phyloP scores from a whole-genome alignment of 352 stramenopile genomes.

The Globisporangium cederbergense region DNA sequence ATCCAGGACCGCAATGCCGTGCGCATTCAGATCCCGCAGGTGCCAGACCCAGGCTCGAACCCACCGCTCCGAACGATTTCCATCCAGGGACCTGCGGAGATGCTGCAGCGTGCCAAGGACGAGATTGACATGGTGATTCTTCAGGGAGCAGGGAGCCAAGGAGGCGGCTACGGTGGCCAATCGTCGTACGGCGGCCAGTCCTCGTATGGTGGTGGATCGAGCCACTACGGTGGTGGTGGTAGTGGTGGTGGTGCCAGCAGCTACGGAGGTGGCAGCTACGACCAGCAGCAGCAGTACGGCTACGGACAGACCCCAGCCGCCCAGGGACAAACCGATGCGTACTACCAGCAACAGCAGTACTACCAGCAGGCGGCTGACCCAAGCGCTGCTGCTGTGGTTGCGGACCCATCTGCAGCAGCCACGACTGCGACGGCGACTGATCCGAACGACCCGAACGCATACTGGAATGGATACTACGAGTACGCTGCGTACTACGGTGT shows the following conservation, averaged over 20 bases:
- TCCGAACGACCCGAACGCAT: conserved; percentile 85
- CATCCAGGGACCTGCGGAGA: conserved; percentile 64
- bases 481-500: conserved; percentile 88
- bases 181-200: conserved; percentile 19
- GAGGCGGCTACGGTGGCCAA: conserved; percentile 24
- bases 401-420: conserved; percentile 13
- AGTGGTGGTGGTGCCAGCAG: conserved; percentile 14
- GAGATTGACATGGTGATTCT: conserved; percentile 81
- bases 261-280: conserved; percentile 33
- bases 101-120: conserved; percentile 62
- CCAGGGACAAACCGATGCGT: conserved; percentile 52
- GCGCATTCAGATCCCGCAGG: conserved; percentile 88
- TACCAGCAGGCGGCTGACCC: conserved; percentile 37
- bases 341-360: conserved; percentile 83
- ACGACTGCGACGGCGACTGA: conserved; percentile 40
- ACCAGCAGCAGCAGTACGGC: conserved; percentile 43
- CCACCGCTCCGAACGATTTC: conserved; percentile 85
- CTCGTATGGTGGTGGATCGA: conserved; percentile 12
- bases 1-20: conserved; percentile 86
- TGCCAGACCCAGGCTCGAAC: conserved; percentile 82
- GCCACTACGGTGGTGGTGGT: conserved; percentile 14
- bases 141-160: conserved; percentile 54
- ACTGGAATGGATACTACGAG: conserved; percentile 89
- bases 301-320: conserved; percentile 40
- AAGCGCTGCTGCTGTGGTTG: conserved; percentile 8